Percentiles rank a stretch among this genome's conserved stretches.
These are phyloP conservation scores for Mimosa bimucronata DNA, from an alignment of 306 rosid genomes.

Conservation along the genomic window DNA sequence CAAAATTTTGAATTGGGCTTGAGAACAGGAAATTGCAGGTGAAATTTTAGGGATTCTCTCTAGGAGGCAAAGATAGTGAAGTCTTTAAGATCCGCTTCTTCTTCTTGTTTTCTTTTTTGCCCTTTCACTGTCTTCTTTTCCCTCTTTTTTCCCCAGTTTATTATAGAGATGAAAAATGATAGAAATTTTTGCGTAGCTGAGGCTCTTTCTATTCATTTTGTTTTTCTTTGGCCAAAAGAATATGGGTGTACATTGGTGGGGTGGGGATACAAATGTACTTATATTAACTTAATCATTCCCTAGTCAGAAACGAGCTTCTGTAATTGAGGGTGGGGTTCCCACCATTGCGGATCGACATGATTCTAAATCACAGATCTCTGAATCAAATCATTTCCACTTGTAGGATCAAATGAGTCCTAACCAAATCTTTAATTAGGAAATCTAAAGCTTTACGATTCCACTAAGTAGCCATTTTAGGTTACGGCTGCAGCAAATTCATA, in stretches of 20 bases:
- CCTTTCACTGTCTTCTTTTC: constrained; percentile 28
- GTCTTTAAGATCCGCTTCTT: constrained; percentile 35
- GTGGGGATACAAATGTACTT: constrained; percentile 77
- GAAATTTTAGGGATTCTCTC: constrained; percentile 47
- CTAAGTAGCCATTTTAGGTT: background rate
- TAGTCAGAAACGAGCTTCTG: constrained; percentile 58
- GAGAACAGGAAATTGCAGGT: constrained; percentile 40
- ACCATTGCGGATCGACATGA: constrained; percentile 59
- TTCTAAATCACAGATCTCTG: constrained; percentile 40
- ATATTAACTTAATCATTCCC: constrained; percentile 53
- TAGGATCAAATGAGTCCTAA: background rate
- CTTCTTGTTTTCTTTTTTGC: background rate
- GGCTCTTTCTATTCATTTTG: constrained; percentile 47
- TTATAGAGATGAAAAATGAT: constrained; percentile 47
- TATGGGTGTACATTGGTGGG: constrained; percentile 79
- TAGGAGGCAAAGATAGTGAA: constrained; percentile 38
- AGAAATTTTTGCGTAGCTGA: constrained; percentile 64
- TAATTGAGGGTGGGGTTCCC: constrained; percentile 75
- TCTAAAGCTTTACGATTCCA: constrained; percentile 9
- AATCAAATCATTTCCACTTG: constrained; percentile 25
- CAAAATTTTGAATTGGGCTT: constrained; percentile 41
- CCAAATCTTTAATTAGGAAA: background rate
- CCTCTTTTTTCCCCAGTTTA: constrained; percentile 30
- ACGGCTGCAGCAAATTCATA: background rate
- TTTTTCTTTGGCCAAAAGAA: constrained; percentile 44